A percentile compares a stretch with the other conserved stretches of the same genome.
phyloP scores from a whole-genome alignment of 2,329 filamentous ascomycete species.

The Hypoxylon sp. region DNA sequence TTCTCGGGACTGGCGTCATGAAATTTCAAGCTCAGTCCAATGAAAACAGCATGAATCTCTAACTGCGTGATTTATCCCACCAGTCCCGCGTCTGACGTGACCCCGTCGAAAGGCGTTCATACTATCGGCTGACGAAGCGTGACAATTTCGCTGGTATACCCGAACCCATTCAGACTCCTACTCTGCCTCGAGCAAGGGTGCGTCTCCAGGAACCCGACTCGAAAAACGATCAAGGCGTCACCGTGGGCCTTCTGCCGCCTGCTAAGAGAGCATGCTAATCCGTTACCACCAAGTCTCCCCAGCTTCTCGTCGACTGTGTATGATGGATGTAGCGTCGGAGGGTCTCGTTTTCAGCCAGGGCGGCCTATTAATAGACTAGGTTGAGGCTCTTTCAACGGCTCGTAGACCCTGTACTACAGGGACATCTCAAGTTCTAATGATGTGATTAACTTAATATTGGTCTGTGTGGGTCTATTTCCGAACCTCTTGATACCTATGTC shows the following conservation, averaged over 20 bases:
- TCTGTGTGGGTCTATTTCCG: conserved; percentile 2
- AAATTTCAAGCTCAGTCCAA: conserved; percentile 14
- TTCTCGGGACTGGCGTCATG: conserved; percentile 8
- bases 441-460: background rate
- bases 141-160: conserved; percentile 14
- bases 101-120: conserved; percentile 8
- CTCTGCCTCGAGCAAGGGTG: conserved; percentile 20
- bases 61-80: conserved; percentile 21
- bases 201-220: conserved; percentile 1
- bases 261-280: background rate
- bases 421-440: background rate
- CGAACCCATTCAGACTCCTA: conserved; percentile 30
- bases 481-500: background rate
- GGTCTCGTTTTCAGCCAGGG: background rate
- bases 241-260: background rate
- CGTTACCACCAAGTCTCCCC: background rate
- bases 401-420: conserved; percentile 1
- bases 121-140: conserved; percentile 26
- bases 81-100: conserved; percentile 15
- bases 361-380: background rate
- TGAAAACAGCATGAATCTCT: background rate
- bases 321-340: background rate
- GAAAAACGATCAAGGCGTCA: conserved; percentile 16
- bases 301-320: background rate
- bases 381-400: conserved; percentile 15